Evolutionary conservation across 345 rosid genomes (phyloP).

Genomic region (Litchi chinensis): DNA sequence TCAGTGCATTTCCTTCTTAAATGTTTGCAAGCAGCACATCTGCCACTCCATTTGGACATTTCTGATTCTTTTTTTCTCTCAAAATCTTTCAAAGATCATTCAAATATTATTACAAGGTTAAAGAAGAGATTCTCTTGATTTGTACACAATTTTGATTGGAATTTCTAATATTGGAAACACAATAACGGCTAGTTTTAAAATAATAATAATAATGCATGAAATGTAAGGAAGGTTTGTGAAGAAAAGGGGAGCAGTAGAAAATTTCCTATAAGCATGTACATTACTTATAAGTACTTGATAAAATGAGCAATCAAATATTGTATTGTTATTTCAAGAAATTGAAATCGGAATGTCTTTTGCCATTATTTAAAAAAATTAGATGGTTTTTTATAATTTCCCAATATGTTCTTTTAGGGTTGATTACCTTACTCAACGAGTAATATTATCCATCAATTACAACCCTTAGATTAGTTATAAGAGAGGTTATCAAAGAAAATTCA

Average conservation of each 20-base stretch:
- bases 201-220: too few species aligned
- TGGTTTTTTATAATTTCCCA: too few species aligned
- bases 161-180: not conserved
- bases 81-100: not conserved
- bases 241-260: not conserved
- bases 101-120: not conserved
- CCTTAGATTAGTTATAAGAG: too few species aligned
- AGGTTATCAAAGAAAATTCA: too few species aligned
- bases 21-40: constrained; percentile 40
- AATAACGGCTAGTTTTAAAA: constrained; percentile 15
- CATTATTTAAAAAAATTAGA: too few species aligned
- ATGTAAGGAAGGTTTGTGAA: not conserved
- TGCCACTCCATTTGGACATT: constrained; percentile 17
- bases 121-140: not conserved
- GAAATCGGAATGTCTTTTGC: too few species aligned
- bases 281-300: not conserved
- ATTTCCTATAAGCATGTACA: not conserved
- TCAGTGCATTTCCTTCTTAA: constrained; percentile 30
- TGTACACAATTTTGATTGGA: not conserved
- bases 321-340: too few species aligned
- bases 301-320: too few species aligned
- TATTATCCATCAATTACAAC: too few species aligned
- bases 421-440: too few species aligned
- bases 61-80: not conserved
- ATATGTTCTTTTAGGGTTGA: too few species aligned